Base-by-base conservation (phyloP, 1,139 yeast species). In the Protomyces gravidus region DNA sequence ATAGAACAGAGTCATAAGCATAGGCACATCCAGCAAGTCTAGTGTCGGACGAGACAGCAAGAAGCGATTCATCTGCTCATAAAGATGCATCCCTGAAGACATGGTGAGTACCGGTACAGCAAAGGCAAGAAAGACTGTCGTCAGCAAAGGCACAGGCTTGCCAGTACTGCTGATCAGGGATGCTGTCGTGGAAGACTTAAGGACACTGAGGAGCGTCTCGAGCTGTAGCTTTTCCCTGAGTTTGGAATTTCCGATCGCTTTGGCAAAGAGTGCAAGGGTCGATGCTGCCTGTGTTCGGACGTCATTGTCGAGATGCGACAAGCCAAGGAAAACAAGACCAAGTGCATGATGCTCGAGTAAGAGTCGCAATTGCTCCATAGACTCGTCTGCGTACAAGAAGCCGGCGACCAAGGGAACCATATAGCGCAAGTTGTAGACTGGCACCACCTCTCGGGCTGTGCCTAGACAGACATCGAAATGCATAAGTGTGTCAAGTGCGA, bases 381-480 rank as follows among this genome's bases (percentile, higher is more conserved):
- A 50, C 32, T 52, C 45, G 46, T 57, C 51, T 5, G 42, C 42
- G 30, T 39, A n/a, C 42, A 51, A n/a, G 48, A 23, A 61, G 23
- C 52, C 52, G 11, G 55, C 46, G 27, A 65, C 39, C 17, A 59
- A 50, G n/a, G 67, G 63, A 28, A 65, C 40, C 33, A 58, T 39
- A 36, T 57, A 63, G n/a, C 52, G 55, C 5, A 65, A 60, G 32
- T 65, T 65, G 39, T 65, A 65, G 6, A 62, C 49, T 27, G 19
- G 30, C 7, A 17, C 36, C 39, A 40, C 9, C 5, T 30, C 32
- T 42, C 56, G 2, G 6, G 39, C 19, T 15, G 26, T 7, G 39
- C 9, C 27, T 15, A 40, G 15, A 9, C 58, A 15, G 19, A 45
- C 51, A 3, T 15, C 28, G 27, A 36, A 53, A 33, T 53, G 39